Evolutionary conservation across 495 filamentous ascomycete species (phyloP), one percentile per base, ranked within the genome.

Genomic region (Aspergillus bertholletiae): DNA sequence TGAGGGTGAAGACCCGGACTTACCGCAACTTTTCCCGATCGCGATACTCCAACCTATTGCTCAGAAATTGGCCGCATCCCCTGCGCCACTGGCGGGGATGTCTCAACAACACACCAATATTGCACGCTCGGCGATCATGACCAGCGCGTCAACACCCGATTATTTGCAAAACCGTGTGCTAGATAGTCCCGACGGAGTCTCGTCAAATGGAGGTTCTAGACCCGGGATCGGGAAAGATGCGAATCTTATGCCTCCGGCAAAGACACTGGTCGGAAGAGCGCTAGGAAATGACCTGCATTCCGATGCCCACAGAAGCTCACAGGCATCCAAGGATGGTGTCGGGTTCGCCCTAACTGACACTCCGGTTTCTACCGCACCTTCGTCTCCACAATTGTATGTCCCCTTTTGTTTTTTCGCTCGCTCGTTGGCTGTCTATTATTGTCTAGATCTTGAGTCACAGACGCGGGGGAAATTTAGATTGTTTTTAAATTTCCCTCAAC

Each of bases 311-410:
- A 74, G 66, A 65, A 63, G 67, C 35, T 72, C 73, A 49, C 74
- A 70, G 57, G 59, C 68, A 57, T 70, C 70, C 64, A 76, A 77
- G 64, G 72, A 80, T 65, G 74, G 75, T 62, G 69, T 80, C 67
- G 84, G 84, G 56, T 69, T 66, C 47, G 77, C 82, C 37, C 68
- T 87, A 65, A 82, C 74, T 57, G 87, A 90, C 70, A 90, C 87
- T 60, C 87, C 87, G 53, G 64, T 73, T 66, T 79, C 86, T 60
- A 87, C 87, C 58, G 84, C 83, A 51, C 85, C 86, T 26, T 82
- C 75, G 68, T 88, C 85, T 68, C 87, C 87, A 61, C 79, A 80
- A 63, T 86, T 90, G 84, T 88, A 72, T 72, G 85, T 75, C 40
- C 45, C 57, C 45, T 64, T 50, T 56, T 62, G 52, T 55, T 56